A percentile compares a stretch with the other conserved stretches of the same genome.
These are phyloP conservation scores for Erythrobasidium hasegawianum DNA, from an alignment of 1,284 basidiomycete genomes.

Conservation along the genomic window DNA sequence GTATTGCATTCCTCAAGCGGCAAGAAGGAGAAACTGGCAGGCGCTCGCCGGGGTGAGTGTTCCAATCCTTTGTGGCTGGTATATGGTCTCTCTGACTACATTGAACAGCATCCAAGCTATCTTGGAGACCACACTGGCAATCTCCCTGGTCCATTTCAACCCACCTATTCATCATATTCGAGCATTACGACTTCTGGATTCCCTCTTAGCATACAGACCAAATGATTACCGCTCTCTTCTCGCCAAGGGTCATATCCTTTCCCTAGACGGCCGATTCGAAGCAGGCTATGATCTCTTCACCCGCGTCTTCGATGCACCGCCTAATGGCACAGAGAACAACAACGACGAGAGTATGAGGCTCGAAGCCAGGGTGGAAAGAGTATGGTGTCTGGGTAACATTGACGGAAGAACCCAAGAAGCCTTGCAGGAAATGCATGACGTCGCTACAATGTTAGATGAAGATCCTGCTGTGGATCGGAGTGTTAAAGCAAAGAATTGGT, in stretches of 20 bases:
- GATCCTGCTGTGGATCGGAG: constrained; percentile 35
- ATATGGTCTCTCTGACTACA: background rate
- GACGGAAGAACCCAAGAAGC: constrained; percentile 58
- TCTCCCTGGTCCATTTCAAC: constrained; percentile 75
- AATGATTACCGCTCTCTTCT: constrained; percentile 66
- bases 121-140: constrained; percentile 64
- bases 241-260: constrained; percentile 68
- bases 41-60: constrained; percentile 52
- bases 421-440: constrained; percentile 57
- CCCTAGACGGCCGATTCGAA: constrained; percentile 64
- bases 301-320: constrained; percentile 50
- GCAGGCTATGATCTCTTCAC: constrained; percentile 66
- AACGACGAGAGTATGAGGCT: constrained; percentile 54
- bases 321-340: constrained; percentile 24
- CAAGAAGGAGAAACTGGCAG: constrained; percentile 62
- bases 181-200: constrained; percentile 69
- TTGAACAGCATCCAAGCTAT: constrained; percentile 26
- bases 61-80: background rate
- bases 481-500: constrained; percentile 56
- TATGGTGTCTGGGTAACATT: constrained; percentile 64
- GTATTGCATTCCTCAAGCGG: constrained; percentile 60
- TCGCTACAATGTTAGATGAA: constrained; percentile 60
- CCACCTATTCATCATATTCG: constrained; percentile 84
- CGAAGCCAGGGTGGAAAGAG: constrained; percentile 73
- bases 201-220: constrained; percentile 62